Conservation (phyloP, 73 alveolate species). For the Diophrys sp. region DNA sequence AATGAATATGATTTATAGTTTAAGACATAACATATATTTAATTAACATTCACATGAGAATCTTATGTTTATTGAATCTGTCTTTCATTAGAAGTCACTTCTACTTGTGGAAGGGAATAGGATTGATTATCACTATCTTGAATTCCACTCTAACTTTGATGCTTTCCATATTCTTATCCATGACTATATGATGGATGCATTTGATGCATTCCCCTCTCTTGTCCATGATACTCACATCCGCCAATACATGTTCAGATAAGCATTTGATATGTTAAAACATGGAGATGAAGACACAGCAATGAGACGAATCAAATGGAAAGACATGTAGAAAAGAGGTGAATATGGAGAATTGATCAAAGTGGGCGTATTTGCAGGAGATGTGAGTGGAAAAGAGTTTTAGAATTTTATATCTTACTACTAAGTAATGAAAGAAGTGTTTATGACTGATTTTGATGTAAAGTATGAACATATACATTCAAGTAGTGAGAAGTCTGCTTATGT, state of each 20-base stretch:
- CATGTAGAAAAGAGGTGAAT: background rate
- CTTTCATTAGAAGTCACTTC: background rate
- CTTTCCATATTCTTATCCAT: background rate
- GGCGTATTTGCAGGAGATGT: background rate
- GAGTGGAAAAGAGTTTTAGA: background rate
- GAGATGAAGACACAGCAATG: background rate
- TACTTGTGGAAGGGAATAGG: background rate
- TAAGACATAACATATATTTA: background rate
- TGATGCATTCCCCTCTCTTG: background rate
- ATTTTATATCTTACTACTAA: background rate
- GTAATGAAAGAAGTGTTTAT: background rate
- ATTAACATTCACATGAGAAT: background rate
- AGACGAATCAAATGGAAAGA: too few species aligned
- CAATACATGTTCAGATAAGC: background rate
- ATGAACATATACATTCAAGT: background rate
- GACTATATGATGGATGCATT: background rate
- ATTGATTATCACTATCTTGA: background rate
- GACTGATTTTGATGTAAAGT: background rate
- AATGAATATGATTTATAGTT: background rate
- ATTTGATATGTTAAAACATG: background rate
- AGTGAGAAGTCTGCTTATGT: background rate
- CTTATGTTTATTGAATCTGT: background rate
- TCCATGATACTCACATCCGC: background rate
- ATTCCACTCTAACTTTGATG: background rate
- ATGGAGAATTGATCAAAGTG: background rate